Evolutionary conservation across 2,329 filamentous ascomycete genomes (phyloP).

Genomic region (Diaporthe aspalathi): DNA sequence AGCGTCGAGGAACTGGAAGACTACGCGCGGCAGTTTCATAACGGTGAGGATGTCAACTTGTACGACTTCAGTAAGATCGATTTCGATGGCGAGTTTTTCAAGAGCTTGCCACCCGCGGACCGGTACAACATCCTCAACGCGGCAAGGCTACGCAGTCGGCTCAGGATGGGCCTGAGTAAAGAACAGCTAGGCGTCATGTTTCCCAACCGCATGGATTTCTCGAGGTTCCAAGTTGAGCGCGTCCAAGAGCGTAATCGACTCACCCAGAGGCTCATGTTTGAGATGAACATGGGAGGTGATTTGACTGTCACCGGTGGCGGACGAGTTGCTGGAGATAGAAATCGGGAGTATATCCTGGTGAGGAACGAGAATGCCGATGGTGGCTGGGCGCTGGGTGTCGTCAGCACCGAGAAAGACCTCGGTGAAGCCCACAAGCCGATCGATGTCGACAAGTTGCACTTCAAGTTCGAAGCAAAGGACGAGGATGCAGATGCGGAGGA

Average conservation of each 20-base stretch:
- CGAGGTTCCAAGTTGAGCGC: slow-evolving; percentile 93
- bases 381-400: slow-evolving; percentile 94
- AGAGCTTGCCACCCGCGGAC: slow-evolving; percentile 87
- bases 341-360: slow-evolving; percentile 93
- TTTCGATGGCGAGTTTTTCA: slow-evolving; percentile 95
- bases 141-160: slow-evolving; percentile 83
- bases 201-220: slow-evolving; percentile 96
- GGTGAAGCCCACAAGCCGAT: slow-evolving; percentile 89
- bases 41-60: slow-evolving; percentile 88
- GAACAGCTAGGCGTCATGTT: slow-evolving; percentile 98
- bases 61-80: slow-evolving; percentile 99
- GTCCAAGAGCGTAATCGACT: slow-evolving; percentile 93
- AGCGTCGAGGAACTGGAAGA: slow-evolving; percentile 92
- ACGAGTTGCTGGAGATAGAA: slow-evolving; percentile 84
- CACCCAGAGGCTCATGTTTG: slow-evolving; percentile 92
- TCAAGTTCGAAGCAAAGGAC: slow-evolving; percentile 67
- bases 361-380: slow-evolving; percentile 96
- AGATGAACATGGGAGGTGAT: slow-evolving; percentile 89
- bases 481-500: slow-evolving; percentile 73
- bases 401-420: slow-evolving; percentile 83
- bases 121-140: slow-evolving; percentile 98
- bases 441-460: slow-evolving; percentile 79
- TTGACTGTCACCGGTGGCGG: slow-evolving; percentile 73
- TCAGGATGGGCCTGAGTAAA: slow-evolving; percentile 96
- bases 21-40: slow-evolving; percentile 92